Evolutionary conservation across 371 early-diverging fungal genomes (phyloP).

Genomic region (Smittium mucronatum): DNA sequence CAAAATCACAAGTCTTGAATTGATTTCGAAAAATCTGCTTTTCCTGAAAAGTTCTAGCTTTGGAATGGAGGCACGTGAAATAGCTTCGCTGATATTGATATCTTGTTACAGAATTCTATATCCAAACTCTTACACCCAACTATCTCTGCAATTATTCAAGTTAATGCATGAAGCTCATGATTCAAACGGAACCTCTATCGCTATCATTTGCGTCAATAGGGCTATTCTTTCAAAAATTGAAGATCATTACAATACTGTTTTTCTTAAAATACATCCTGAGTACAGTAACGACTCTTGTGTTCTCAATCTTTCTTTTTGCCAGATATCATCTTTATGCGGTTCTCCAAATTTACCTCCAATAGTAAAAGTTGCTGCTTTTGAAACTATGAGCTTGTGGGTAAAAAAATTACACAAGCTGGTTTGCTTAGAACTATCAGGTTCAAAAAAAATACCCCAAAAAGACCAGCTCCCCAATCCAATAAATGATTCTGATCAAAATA

Average conservation of each 20-base stretch:
- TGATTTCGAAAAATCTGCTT: not conserved
- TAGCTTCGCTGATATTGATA: not conserved
- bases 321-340: slow-evolving; percentile 29
- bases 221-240: not conserved
- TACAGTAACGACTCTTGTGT: not conserved
- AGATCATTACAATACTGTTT: not conserved
- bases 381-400: slow-evolving; percentile 59
- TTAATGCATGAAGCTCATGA: not conserved
- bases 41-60: not conserved
- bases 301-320: not conserved
- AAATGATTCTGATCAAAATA: not conserved
- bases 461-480: slow-evolving; percentile 8
- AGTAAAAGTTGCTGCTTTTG: slow-evolving; percentile 56
- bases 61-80: slow-evolving; percentile 8
- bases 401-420: slow-evolving; percentile 7
- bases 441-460: slow-evolving; percentile 18
- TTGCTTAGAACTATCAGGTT: not conserved
- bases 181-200: not conserved
- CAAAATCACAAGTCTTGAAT: not conserved
- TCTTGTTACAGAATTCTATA: not conserved
- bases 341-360: slow-evolving; percentile 42
- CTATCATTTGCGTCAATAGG: not conserved
- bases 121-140: not conserved
- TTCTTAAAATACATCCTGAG: not conserved
- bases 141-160: not conserved